Conservation (phyloP, 257 asterid genomes). For the Hygrophila difformis region DNA sequence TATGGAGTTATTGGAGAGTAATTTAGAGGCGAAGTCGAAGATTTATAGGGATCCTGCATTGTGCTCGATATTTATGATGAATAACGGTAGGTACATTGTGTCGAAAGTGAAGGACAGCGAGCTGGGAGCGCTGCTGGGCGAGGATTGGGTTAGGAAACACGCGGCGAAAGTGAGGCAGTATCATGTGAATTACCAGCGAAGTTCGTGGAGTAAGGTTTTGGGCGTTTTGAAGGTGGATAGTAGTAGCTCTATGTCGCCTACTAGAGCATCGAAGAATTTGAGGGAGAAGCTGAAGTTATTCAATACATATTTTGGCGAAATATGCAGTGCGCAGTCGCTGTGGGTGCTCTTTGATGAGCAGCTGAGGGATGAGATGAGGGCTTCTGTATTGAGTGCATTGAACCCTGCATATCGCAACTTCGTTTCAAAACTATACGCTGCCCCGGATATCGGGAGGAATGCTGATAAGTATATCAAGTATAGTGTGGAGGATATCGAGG, state of each 20-base stretch:
- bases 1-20: slow-evolving; percentile 90
- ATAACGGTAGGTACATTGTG: slow-evolving; percentile 77
- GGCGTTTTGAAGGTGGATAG: slow-evolving; percentile 62
- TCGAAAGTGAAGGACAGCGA: slow-evolving; percentile 78
- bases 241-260: slow-evolving; percentile 42
- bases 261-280: slow-evolving; percentile 44
- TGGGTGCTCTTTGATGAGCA: slow-evolving; percentile 85
- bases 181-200: slow-evolving; percentile 73
- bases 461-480: slow-evolving; percentile 66
- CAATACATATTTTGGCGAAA: slow-evolving; percentile 69
- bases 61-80: slow-evolving; percentile 83
- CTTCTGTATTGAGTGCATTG: slow-evolving; percentile 42
- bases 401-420: slow-evolving; percentile 63
- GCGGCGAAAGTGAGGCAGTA: slow-evolving; percentile 68
- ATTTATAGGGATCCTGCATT: slow-evolving; percentile 65
- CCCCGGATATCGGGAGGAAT: slow-evolving; percentile 47
- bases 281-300: slow-evolving; percentile 77
- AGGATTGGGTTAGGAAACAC: slow-evolving; percentile 85
- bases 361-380: slow-evolving; percentile 66
- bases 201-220: slow-evolving; percentile 86
- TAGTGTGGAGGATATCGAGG: slow-evolving; percentile 67
- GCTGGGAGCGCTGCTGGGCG: slow-evolving; percentile 71
- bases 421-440: slow-evolving; percentile 43
- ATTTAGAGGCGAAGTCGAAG: slow-evolving; percentile 83
- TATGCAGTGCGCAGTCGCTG: slow-evolving; percentile 49